A percentile compares a stretch with the other conserved stretches of the same genome.
phyloP scores from a whole-genome alignment of 495 filamentous ascomycete genomes.

The Lasiosphaeriaceae sp. region DNA sequence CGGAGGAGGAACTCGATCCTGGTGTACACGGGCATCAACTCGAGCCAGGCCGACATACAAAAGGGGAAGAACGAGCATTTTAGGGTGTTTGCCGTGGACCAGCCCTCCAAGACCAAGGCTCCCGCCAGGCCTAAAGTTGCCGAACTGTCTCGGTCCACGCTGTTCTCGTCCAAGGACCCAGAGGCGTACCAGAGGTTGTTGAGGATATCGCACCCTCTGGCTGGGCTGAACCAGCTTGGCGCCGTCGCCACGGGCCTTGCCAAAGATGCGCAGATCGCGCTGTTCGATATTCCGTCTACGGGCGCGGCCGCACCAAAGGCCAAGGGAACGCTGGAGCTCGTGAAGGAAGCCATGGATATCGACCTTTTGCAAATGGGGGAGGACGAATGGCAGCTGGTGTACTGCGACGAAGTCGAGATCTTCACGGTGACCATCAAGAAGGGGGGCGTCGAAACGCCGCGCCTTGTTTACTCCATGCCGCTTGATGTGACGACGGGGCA shows the following conservation, averaged over 20 bases:
- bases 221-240: conserved; percentile 56
- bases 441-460: conserved; percentile 50
- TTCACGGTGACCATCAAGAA: conserved; percentile 52
- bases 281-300: conserved; percentile 64
- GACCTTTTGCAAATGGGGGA: conserved; percentile 62
- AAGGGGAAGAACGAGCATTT: conserved; percentile 86
- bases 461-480: conserved; percentile 58
- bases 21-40: conserved; percentile 84
- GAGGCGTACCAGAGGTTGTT: conserved; percentile 78
- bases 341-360: conserved; percentile 74
- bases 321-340: conserved; percentile 62
- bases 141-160: conserved; percentile 52
- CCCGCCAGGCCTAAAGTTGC: conserved; percentile 44
- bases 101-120: conserved; percentile 34
- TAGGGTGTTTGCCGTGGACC: conserved; percentile 65
- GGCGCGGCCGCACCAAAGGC: conserved; percentile 55
- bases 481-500: conserved; percentile 44
- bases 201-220: conserved; percentile 62
- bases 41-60: conserved; percentile 61
- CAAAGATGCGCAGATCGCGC: conserved; percentile 66
- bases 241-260: conserved; percentile 73
- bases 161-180: conserved; percentile 59
- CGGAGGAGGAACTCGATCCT: conserved; percentile 52
- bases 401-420: conserved; percentile 76
- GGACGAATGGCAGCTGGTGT: conserved; percentile 66